phyloP scores from a whole-genome alignment of 2,329 filamentous ascomycete genomes.

The Phialocephala sp. region DNA sequence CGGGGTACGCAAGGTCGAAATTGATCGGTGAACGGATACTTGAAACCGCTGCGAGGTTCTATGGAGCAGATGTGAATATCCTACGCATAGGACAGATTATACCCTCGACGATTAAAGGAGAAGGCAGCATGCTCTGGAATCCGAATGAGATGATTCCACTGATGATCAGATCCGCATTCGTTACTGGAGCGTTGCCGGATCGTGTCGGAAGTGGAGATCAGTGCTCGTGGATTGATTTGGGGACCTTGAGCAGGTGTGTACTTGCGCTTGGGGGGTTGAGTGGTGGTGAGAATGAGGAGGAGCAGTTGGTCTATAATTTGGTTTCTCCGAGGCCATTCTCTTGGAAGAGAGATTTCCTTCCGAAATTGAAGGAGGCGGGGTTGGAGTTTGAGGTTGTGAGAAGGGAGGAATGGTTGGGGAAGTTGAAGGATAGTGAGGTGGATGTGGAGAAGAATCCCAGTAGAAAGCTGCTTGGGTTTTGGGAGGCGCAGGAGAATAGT shows the following conservation, averaged over 20 bases:
- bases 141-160: constrained; percentile 57
- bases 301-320: constrained; percentile 54
- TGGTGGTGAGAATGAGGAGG: neutral
- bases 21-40: constrained; percentile 54
- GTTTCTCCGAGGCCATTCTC: constrained; percentile 53
- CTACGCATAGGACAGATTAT: constrained; percentile 58
- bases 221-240: constrained; percentile 52
- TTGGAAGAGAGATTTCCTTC: constrained; percentile 58
- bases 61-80: constrained; percentile 44
- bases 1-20: constrained; percentile 57
- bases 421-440: constrained; percentile 49
- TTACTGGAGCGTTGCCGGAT: constrained; percentile 51
- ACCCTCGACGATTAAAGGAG: constrained; percentile 46
- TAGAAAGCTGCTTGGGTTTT: constrained; percentile 58
- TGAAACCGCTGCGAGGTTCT: constrained; percentile 40
- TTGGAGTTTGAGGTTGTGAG: constrained; percentile 53
- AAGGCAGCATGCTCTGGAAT: constrained; percentile 53
- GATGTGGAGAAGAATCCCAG: constrained; percentile 50
- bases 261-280: constrained; percentile 46
- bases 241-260: constrained; percentile 49
- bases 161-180: constrained; percentile 52
- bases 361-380: constrained; percentile 51
- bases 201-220: constrained; percentile 46
- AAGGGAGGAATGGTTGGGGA: constrained; percentile 51
- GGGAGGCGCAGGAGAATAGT: constrained; percentile 12